Percentiles rank a stretch among this genome's conserved stretches.
Evolutionary conservation across 306 rosid species (phyloP).

Genomic region (Chamaecrista fasciculata): DNA sequence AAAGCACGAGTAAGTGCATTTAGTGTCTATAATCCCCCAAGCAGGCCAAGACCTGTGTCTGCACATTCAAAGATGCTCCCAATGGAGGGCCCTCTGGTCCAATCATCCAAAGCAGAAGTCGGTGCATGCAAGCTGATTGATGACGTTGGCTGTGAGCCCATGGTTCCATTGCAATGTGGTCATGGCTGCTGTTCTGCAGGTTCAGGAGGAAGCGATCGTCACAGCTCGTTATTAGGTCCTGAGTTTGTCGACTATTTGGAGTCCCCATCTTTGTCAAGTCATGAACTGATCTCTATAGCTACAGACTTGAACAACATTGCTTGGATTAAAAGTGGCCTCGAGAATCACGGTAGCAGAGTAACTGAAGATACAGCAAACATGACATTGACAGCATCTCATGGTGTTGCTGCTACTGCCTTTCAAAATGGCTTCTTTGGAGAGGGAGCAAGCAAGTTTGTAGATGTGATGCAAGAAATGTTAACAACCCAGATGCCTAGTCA

Average conservation of each 20-base stretch:
- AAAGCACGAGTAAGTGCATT: slow-evolving; percentile 64
- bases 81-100: slow-evolving; percentile 45
- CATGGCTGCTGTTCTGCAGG: slow-evolving; percentile 55
- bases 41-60: slow-evolving; percentile 28
- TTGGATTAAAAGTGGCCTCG: slow-evolving; percentile 77
- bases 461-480: slow-evolving; percentile 47
- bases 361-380: slow-evolving; percentile 34
- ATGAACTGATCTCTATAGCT: slow-evolving; percentile 55
- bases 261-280: slow-evolving; percentile 51
- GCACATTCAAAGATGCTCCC: slow-evolving; percentile 38
- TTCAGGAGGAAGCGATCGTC: slow-evolving; percentile 22
- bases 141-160: slow-evolving; percentile 40
- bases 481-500: slow-evolving; percentile 52
- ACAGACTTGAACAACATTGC: slow-evolving; percentile 70
- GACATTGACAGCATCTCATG: slow-evolving; percentile 33
- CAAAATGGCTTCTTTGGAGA: slow-evolving; percentile 39
- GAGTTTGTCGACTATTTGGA: slow-evolving; percentile 68
- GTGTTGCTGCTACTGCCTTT: slow-evolving; percentile 25
- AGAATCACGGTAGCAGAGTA: slow-evolving; percentile 31
- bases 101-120: slow-evolving; percentile 32
- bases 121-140: slow-evolving; percentile 49
- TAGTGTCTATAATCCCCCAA: slow-evolving; percentile 45
- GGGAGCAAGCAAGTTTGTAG: slow-evolving; percentile 46
- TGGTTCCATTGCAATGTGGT: slow-evolving; percentile 57
- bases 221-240: slow-evolving; percentile 60